Conservation (phyloP, 2,329 filamentous ascomycete species). For the Salinomyces thailandicus region DNA sequence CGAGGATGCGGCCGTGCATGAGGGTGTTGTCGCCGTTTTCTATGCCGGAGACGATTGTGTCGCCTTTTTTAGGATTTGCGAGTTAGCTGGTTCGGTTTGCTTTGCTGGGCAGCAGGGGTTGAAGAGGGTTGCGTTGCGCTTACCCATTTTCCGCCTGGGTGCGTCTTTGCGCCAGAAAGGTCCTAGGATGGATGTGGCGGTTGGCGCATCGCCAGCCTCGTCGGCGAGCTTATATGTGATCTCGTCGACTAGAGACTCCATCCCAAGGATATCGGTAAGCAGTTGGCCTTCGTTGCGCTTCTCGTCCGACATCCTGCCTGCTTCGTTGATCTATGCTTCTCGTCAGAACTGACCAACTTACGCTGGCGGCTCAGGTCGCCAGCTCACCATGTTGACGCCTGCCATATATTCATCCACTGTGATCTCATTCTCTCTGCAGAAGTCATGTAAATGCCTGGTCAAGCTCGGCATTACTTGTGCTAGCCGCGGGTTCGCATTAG, state of each 20-base stretch:
- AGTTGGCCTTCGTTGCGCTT: constrained; percentile 55
- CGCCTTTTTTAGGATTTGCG: no score
- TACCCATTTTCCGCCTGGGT: constrained; percentile 44
- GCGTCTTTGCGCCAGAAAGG: constrained; percentile 74
- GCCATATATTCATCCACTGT: constrained; percentile 51
- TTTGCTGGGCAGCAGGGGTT: no score
- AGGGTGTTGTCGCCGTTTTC: constrained; percentile 5
- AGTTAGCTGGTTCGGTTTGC: no score
- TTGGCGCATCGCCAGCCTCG: constrained; percentile 34
- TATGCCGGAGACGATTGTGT: constrained; percentile 45
- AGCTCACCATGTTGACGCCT: constrained; percentile 33
- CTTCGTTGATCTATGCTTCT: constrained; percentile 44
- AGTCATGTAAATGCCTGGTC: constrained; percentile 49
- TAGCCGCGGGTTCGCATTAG: constrained; percentile 24
- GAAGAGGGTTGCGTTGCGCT: no score
- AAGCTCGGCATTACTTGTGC: constrained; percentile 37
- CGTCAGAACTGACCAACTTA: background rate
- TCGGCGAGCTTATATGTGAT: constrained; percentile 59
- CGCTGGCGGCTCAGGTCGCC: background rate
- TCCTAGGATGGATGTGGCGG: constrained; percentile 69
- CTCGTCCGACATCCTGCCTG: constrained; percentile 52
- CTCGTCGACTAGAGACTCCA: constrained; percentile 58
- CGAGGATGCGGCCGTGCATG: constrained; percentile 55
- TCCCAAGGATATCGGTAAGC: constrained; percentile 47
- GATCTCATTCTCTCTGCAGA: constrained; percentile 47